Evolutionary conservation across 495 filamentous ascomycete genomes (phyloP), one percentile per base, ranked within the genome.

Genomic region (Neurospora sp.): DNA sequence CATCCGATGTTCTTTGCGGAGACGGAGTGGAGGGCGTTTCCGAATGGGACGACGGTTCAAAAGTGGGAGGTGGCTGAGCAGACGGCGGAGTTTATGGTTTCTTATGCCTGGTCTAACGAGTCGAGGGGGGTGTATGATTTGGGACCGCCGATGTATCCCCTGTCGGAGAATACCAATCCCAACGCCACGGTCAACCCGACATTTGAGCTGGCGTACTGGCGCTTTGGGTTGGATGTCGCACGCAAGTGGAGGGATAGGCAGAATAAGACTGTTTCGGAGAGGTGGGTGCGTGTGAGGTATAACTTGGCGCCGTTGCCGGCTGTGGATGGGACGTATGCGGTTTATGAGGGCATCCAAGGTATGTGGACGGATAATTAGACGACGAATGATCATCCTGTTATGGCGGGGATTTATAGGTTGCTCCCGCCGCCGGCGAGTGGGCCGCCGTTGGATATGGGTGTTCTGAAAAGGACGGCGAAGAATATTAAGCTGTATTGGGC

Each of bases 1-100:
- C n/a, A 88, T 73, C 80, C 84, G 9, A 84, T 88, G 80, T 85
- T 84, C 71, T 87, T 88, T 73, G 86, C 86, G 13, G 86, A 88
- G 73, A 78, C 80, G 36, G 84, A 87, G 73, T 88, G 85, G 75
- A 76, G 84, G 11, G 79, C 81, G 39, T 84, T 81, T 71, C 80
- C 83, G 3, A 80, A 73, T 34, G 71, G 72, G 11, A 71, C 76
- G 10, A 87, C 83, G 10, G 73, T 88, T 7, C 37, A 78, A 54
- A 81, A 81, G 59, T 88, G 86, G 86, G 84, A 36, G 9, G 79
- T 87, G 39, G 74, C 87, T 9, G n/a, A 80, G 79, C 0, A 74
- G 8, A 82, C 82, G 7, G 86, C 86, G 2, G 84, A 88, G 45
- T 88, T 85, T 69, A 88, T 88, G 86, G 84, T 78, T 7, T 81